Percentiles rank a stretch among this genome's conserved stretches.
Evolutionary conservation across 805 yeast genomes (phyloP).

Genomic region (Spencermartinsiella europaea): DNA sequence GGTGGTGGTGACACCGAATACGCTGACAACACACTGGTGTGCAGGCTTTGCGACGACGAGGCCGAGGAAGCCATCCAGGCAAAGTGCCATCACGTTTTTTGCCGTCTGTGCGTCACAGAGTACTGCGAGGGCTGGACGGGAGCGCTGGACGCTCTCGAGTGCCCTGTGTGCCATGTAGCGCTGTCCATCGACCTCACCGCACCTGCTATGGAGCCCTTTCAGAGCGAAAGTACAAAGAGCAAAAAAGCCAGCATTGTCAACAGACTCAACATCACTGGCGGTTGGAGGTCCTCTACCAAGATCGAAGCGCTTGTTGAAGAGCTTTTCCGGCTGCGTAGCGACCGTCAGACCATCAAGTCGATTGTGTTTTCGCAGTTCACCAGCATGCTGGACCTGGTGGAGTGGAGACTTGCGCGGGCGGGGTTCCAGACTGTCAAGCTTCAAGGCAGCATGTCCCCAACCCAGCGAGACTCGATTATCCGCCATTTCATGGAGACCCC

Average conservation of each 20-base stretch:
- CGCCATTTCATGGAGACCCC: constrained; percentile 89
- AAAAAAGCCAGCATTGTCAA: constrained; percentile 69
- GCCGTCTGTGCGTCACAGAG: constrained; percentile 88
- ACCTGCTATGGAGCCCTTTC: constrained; percentile 66
- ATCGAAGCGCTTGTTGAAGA: constrained; percentile 96
- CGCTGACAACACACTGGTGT: constrained; percentile 58
- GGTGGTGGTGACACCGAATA: constrained; percentile 31
- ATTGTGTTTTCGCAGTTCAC: constrained; percentile 98
- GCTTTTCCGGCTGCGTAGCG: constrained; percentile 77
- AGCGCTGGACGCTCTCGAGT: constrained; percentile 52
- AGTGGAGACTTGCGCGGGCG: constrained; percentile 91
- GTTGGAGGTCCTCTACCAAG: constrained; percentile 94
- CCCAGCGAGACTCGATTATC: constrained; percentile 88
- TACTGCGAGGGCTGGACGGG: constrained; percentile 76
- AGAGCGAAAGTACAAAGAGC: constrained; percentile 48
- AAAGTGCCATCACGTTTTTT: constrained; percentile 88
- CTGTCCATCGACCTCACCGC: constrained; percentile 84
- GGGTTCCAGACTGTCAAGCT: constrained; percentile 92
- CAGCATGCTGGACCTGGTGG: constrained; percentile 91
- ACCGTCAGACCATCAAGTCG: constrained; percentile 82
- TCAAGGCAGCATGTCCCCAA: constrained; percentile 96
- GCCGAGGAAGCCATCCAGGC: constrained; percentile 97
- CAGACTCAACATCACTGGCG: constrained; percentile 72
- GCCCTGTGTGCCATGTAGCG: constrained; percentile 96
- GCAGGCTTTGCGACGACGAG: constrained; percentile 94